These are phyloP conservation scores for Cyclotella atomus DNA, from an alignment of 108 stramenopile genomes.

Conservation along the genomic window DNA sequence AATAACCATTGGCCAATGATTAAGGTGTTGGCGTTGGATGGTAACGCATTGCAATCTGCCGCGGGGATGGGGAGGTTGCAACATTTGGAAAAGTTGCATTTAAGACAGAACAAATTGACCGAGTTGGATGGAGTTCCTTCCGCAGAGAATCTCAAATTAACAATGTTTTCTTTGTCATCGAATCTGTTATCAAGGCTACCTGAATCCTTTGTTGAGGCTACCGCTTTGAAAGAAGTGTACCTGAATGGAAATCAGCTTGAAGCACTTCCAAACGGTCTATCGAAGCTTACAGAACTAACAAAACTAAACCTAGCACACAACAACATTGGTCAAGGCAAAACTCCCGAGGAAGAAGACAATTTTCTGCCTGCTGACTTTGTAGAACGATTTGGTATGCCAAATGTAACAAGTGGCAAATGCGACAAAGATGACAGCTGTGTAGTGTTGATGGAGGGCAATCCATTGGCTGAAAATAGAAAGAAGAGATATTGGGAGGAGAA, in stretches of 20 bases:
- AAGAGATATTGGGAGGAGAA: constrained; percentile 17
- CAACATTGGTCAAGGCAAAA: constrained; percentile 17
- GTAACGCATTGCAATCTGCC: constrained; percentile 49
- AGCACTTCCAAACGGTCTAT: constrained; percentile 44
- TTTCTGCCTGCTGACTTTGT: constrained; percentile 35
- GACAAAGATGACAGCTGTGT: constrained; percentile 21
- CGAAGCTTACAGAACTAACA: constrained; percentile 25
- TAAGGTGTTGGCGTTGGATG: constrained; percentile 59
- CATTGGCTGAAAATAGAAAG: constrained; percentile 18
- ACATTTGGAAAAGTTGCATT: constrained; percentile 39
- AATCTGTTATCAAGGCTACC: constrained; percentile 56
- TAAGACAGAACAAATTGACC: constrained; percentile 50
- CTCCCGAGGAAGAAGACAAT: background rate
- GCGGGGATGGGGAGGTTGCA: constrained; percentile 39
- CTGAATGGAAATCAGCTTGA: constrained; percentile 57
- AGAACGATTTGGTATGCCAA: constrained; percentile 47
- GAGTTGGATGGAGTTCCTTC: constrained; percentile 40
- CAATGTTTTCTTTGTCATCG: constrained; percentile 60
- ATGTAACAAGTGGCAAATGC: constrained; percentile 29
- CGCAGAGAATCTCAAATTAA: constrained; percentile 13
- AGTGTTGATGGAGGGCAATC: constrained; percentile 37
- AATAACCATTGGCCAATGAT: constrained; percentile 4
- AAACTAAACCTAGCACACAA: constrained; percentile 62
- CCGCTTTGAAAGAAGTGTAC: constrained; percentile 51
- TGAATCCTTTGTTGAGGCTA: constrained; percentile 19